phyloP scores from a whole-genome alignment of 1,139 yeast genomes.

The Diutina catenulata region DNA sequence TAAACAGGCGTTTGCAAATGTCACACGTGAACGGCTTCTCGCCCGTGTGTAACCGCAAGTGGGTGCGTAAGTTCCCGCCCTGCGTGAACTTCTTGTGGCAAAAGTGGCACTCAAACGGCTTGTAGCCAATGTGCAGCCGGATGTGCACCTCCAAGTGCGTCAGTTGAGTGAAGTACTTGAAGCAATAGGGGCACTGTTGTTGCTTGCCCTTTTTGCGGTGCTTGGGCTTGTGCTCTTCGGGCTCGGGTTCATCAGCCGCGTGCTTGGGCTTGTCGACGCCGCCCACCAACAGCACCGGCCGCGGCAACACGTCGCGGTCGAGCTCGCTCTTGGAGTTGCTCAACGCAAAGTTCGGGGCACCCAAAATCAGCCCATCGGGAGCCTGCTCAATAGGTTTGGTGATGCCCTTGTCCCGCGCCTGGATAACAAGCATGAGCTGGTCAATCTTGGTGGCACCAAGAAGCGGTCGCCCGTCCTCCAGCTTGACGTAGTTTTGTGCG shows the following conservation, averaged over 20 bases:
- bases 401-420: slow-evolving; percentile 71
- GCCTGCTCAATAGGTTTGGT: slow-evolving; percentile 49
- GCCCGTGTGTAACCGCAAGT: slow-evolving; percentile 80
- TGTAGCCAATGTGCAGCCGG: slow-evolving; percentile 65
- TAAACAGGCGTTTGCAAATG: slow-evolving; percentile 60
- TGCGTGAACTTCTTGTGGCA: slow-evolving; percentile 82
- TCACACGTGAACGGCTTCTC: slow-evolving; percentile 79
- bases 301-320: slow-evolving; percentile 34
- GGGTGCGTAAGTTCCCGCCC: slow-evolving; percentile 86
- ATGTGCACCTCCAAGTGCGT: slow-evolving; percentile 74
- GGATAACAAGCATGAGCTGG: slow-evolving; percentile 79
- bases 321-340: slow-evolving; percentile 9
- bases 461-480: slow-evolving; percentile 54
- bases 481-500: slow-evolving; percentile 32
- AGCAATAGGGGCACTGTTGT: slow-evolving; percentile 62
- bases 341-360: slow-evolving; percentile 12
- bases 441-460: slow-evolving; percentile 85
- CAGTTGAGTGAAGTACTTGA: slow-evolving; percentile 57
- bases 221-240: slow-evolving; percentile 11
- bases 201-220: slow-evolving; percentile 29
- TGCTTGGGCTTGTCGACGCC: slow-evolving; percentile 61
- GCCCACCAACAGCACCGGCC: slow-evolving; percentile 60
- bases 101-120: slow-evolving; percentile 68
- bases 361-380: slow-evolving; percentile 46
- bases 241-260: slow-evolving; percentile 14